Percentiles rank a stretch among this genome's conserved stretches.
Evolutionary conservation across 495 filamentous ascomycete species (phyloP).

Genomic region (Talaromyces borbonicus): DNA sequence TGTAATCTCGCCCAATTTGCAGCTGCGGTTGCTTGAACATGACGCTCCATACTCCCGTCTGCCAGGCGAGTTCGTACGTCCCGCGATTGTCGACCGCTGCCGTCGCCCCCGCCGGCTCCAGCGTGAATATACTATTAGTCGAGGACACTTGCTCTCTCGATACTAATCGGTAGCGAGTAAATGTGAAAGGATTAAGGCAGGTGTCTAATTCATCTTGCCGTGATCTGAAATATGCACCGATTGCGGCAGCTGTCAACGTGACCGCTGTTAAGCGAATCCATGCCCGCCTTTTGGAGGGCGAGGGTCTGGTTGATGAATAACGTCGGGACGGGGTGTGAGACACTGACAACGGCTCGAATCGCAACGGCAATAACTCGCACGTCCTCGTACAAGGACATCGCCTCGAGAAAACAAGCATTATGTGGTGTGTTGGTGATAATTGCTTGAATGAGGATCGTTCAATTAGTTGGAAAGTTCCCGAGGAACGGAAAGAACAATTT

Average conservation of each 20-base stretch:
- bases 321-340: neutral
- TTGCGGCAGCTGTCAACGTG: slow-evolving; percentile 24
- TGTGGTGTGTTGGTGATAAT: neutral
- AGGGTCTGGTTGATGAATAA: slow-evolving; percentile 16
- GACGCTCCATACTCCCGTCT: slow-evolving; percentile 67
- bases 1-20: slow-evolving; percentile 83
- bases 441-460: neutral
- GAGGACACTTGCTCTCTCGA: slow-evolving; percentile 59
- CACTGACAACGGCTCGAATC: neutral
- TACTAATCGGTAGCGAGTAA: slow-evolving; percentile 57
- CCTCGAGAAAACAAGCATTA: neutral
- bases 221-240: slow-evolving; percentile 29
- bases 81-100: slow-evolving; percentile 21
- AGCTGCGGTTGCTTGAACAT: slow-evolving; percentile 90
- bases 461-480: slow-evolving; percentile 1
- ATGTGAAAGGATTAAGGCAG: slow-evolving; percentile 43
- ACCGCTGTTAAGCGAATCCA: slow-evolving; percentile 29
- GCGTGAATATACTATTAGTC: slow-evolving; percentile 64
- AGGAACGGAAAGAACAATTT: neutral
- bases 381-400: slow-evolving; percentile 1
- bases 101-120: slow-evolving; percentile 36
- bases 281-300: slow-evolving; percentile 20
- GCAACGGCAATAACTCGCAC: neutral
- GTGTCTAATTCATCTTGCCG: slow-evolving; percentile 17
- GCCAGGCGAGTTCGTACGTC: slow-evolving; percentile 42